Conservation (phyloP, 2,329 filamentous ascomycete genomes). For the Dendrostoma leiphaemia region DNA sequence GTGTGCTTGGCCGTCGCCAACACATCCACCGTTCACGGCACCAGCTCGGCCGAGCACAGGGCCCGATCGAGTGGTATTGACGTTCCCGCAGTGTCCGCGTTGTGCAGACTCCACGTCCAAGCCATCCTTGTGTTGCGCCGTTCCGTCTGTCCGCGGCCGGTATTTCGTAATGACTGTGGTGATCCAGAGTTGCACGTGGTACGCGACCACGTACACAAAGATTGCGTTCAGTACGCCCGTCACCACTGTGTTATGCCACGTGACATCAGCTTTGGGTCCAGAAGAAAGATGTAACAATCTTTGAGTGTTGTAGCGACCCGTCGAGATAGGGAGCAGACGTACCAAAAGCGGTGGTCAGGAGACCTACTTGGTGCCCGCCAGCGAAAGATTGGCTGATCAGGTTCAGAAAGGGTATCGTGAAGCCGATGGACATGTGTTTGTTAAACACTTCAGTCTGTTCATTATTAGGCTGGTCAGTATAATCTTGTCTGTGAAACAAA, state of each 20-base stretch:
- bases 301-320: background rate
- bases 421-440: conserved; percentile 48
- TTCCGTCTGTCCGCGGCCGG: background rate
- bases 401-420: conserved; percentile 48
- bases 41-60: background rate
- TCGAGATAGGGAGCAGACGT: conserved; percentile 15
- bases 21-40: background rate
- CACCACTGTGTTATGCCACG: conserved; percentile 23
- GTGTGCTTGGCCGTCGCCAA: background rate
- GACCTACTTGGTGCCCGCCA: conserved; percentile 33
- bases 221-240: conserved; percentile 31
- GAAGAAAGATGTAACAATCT: background rate
- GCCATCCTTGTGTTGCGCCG: conserved; percentile 3
- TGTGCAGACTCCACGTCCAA: conserved; percentile 2
- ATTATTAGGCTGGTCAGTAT: too few species aligned
- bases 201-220: conserved; percentile 26
- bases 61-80: background rate
- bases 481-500: too few species aligned
- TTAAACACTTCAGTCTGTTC: conserved; percentile 51
- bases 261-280: conserved; percentile 1
- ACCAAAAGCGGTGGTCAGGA: conserved; percentile 46
- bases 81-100: background rate
- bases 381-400: conserved; percentile 35
- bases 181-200: conserved; percentile 25
- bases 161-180: background rate